These are phyloP conservation scores for Penicillium paxilli DNA, from an alignment of 495 filamentous ascomycete genomes.

Conservation along the genomic window DNA sequence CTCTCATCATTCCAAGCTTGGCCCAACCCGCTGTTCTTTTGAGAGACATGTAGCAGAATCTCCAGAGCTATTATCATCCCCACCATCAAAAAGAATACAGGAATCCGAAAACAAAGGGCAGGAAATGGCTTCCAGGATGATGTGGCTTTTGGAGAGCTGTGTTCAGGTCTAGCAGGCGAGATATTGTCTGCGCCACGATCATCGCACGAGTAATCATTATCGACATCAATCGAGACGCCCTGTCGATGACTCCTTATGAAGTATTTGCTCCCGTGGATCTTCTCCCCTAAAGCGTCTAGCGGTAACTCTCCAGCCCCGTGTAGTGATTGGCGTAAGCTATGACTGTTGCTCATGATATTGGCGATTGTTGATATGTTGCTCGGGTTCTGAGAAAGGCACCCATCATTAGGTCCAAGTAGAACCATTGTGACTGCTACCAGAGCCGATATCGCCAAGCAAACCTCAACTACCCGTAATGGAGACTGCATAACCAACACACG, in stretches of 20 bases:
- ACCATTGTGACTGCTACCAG: slow-evolving; percentile 1
- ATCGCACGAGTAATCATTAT: background rate
- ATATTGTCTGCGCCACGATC: background rate
- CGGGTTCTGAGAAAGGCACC: slow-evolving; percentile 1
- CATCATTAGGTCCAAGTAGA: background rate
- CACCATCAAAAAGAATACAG: slow-evolving; percentile 2
- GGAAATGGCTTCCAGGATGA: slow-evolving; percentile 18
- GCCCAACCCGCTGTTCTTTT: slow-evolving; percentile 9
- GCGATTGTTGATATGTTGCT: slow-evolving; percentile 7
- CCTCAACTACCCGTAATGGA: slow-evolving; percentile 9
- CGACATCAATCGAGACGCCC: background rate
- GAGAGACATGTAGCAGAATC: slow-evolving; percentile 11
- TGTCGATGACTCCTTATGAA: background rate
- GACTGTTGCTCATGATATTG: slow-evolving; percentile 4
- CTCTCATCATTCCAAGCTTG: background rate
- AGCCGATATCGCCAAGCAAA: background rate
- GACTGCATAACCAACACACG: slow-evolving; percentile 7
- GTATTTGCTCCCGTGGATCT: background rate
- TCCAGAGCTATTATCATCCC: slow-evolving; percentile 7
- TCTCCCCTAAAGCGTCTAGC: background rate
- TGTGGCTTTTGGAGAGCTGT: background rate
- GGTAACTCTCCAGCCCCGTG: background rate
- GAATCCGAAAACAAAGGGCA: background rate
- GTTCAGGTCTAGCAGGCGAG: background rate
- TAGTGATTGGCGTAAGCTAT: background rate